Evolutionary conservation across 306 rosid genomes (phyloP).

Genomic region (Trichosanthes cucumerina): DNA sequence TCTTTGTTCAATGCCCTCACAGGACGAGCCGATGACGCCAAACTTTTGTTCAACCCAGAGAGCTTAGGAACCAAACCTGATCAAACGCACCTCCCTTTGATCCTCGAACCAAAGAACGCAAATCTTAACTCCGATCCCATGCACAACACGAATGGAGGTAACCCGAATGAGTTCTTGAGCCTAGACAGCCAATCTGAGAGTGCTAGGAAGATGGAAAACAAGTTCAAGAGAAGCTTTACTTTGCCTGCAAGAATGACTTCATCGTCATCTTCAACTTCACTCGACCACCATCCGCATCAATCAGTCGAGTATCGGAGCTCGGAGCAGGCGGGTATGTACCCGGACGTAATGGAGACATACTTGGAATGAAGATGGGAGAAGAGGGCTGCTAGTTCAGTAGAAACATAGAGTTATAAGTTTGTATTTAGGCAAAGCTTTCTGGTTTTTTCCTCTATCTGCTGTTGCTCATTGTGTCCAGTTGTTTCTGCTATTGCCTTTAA

Average conservation of each 20-base stretch:
- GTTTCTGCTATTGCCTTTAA: slow-evolving; percentile 1
- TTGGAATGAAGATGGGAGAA: slow-evolving; percentile 46
- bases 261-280: slow-evolving; percentile 75
- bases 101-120: slow-evolving; percentile 7
- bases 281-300: slow-evolving; percentile 60
- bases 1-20: slow-evolving; percentile 87
- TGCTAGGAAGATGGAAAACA: slow-evolving; percentile 57
- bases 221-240: slow-evolving; percentile 74
- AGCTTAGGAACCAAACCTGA: slow-evolving; percentile 46
- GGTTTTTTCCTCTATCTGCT: slow-evolving; percentile 23
- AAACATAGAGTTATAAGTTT: slow-evolving; percentile 14
- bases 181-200: slow-evolving; percentile 58
- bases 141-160: slow-evolving; percentile 30
- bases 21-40: slow-evolving; percentile 64
- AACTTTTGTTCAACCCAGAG: slow-evolving; percentile 72
- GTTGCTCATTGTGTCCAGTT: not conserved
- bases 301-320: slow-evolving; percentile 52
- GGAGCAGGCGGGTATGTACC: slow-evolving; percentile 55
- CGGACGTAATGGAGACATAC: slow-evolving; percentile 86
- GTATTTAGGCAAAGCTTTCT: slow-evolving; percentile 51
- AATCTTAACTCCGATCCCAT: slow-evolving; percentile 35
- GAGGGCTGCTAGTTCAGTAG: slow-evolving; percentile 18
- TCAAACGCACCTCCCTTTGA: slow-evolving; percentile 26
- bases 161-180: slow-evolving; percentile 78
- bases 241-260: slow-evolving; percentile 77